A percentile compares a stretch with the other conserved stretches of the same genome.
Evolutionary conservation across 2,329 filamentous ascomycete genomes (phyloP).

Genomic region (Pyricularia grisea): DNA sequence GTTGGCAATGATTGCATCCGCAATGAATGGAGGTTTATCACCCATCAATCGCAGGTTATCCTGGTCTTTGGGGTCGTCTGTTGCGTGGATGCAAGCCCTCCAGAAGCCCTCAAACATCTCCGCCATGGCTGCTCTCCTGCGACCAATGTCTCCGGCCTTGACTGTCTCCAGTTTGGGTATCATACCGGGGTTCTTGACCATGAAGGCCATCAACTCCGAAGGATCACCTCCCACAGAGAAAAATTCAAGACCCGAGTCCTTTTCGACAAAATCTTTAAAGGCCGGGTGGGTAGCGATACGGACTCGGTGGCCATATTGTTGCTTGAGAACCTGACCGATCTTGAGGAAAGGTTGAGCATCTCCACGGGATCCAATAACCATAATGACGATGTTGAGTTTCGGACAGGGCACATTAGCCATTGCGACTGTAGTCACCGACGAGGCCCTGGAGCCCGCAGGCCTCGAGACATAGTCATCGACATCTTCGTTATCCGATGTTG

Average conservation of each 20-base stretch:
- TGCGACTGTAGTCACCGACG: slow-evolving; percentile 22
- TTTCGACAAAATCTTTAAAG: slow-evolving; percentile 66
- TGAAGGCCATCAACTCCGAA: slow-evolving; percentile 75
- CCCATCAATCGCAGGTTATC: slow-evolving; percentile 58
- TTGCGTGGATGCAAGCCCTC: slow-evolving; percentile 66
- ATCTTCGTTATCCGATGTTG: neutral
- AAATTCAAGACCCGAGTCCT: slow-evolving; percentile 67
- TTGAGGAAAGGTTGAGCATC: slow-evolving; percentile 75
- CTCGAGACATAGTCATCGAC: neutral
- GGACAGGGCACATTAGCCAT: slow-evolving; percentile 27
- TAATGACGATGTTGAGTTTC: slow-evolving; percentile 67
- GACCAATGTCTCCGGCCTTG: slow-evolving; percentile 62
- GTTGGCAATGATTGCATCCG: slow-evolving; percentile 79
- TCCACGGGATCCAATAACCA: slow-evolving; percentile 73
- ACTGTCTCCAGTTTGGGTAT: slow-evolving; percentile 67
- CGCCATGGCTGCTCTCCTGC: slow-evolving; percentile 59
- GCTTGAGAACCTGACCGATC: slow-evolving; percentile 62
- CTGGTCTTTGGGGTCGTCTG: slow-evolving; percentile 55
- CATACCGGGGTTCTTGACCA: slow-evolving; percentile 77
- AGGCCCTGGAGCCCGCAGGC: slow-evolving; percentile 10
- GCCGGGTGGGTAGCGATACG: slow-evolving; percentile 71
- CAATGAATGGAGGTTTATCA: slow-evolving; percentile 50
- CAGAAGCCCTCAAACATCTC: slow-evolving; percentile 81
- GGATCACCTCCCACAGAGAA: slow-evolving; percentile 74
- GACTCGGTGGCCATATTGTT: slow-evolving; percentile 64